Base-by-base conservation (phyloP, 495 filamentous ascomycete species). In the Hypoxylon crocopeplum region DNA sequence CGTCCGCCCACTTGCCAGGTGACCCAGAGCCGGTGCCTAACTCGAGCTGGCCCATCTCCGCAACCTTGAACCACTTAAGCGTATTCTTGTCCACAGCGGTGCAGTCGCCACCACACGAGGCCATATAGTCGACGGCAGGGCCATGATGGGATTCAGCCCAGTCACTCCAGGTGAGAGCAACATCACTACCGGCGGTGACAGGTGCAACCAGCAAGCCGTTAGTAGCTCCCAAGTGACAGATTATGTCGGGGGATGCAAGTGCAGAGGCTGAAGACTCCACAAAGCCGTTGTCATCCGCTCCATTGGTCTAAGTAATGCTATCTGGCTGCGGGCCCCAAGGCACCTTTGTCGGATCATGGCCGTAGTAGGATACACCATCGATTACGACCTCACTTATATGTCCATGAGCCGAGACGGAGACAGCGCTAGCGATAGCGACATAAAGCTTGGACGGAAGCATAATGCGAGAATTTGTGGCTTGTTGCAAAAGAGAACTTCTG, bases 41-140 rank as follows among this genome's bases (percentile, higher is more conserved):
- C 34, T 27, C 29, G 0, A 84, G 68, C 21, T 85, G 74, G 54
- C 85, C 87, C 7, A 60, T 64, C 57, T 84, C 71, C 33, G 75
- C 76, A 55, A 90, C 84, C 79, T 89, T 89, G 75, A 87, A 84
- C 69, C 82, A 90, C 56, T 85, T 69, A 5, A 90, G 77, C 1
- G 56, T 70, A 0, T 75, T 79, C 70, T 86, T 83, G 68, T 86
- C 81, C 3, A 82, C 86, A 2, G 72, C 73, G 12, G 79, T 71
- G 72, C 87, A 88, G 48, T 87, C 79, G 12, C 84, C 83, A 33
- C 80, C 80, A 76, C 86, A 90, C 62, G 83, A 79, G 46, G 88
- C 88, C 13, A 91, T 67, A 65, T 89, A 89, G 63, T 81, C 79
- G 56, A 69, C 63, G 10, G 66, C 20, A 1, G 66, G 66, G 0